These are phyloP conservation scores for Microdochium paspali DNA, from an alignment of 2,329 filamentous ascomycete genomes.

Conservation along the genomic window DNA sequence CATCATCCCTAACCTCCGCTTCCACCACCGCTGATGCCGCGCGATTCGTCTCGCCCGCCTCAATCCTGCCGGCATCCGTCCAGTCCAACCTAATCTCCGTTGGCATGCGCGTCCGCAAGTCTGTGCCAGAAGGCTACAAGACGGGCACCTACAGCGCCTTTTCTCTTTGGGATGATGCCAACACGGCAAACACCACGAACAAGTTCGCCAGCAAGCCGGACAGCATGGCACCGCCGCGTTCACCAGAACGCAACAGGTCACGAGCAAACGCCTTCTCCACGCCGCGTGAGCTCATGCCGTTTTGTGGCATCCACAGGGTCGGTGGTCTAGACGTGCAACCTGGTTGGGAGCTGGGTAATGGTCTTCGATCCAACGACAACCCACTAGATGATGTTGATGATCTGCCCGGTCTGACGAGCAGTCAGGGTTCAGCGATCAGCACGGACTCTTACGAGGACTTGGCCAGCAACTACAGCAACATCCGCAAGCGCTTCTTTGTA, in stretches of 20 bases:
- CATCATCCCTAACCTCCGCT: slow-evolving; percentile 13
- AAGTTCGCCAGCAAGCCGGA: slow-evolving; percentile 3
- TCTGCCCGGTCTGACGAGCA: slow-evolving; percentile 41
- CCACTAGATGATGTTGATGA: slow-evolving; percentile 19
- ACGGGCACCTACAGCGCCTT: slow-evolving; percentile 49
- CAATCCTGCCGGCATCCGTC: slow-evolving; percentile 51
- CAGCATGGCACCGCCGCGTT: slow-evolving; percentile 3
- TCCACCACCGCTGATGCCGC: slow-evolving; percentile 3
- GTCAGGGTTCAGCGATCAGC: slow-evolving; percentile 42
- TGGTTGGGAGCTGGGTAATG: slow-evolving; percentile 4
- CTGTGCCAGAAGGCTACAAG: slow-evolving; percentile 89
- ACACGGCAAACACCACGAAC: slow-evolving; percentile 6
- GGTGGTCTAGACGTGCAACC: slow-evolving; percentile 59
- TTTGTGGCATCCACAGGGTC: slow-evolving; percentile 70
- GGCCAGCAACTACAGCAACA: slow-evolving; percentile 7
- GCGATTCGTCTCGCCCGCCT: slow-evolving; percentile 22
- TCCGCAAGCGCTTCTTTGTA: slow-evolving; percentile 38
- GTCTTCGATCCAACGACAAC: slow-evolving; percentile 4
- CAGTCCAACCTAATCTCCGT: slow-evolving; percentile 83
- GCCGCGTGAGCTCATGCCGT: slow-evolving; percentile 61
- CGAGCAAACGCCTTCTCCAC: slow-evolving; percentile 18
- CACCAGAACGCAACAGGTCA: slow-evolving; percentile 1
- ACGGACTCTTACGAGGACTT: slow-evolving; percentile 7
- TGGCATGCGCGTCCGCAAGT: slow-evolving; percentile 91
- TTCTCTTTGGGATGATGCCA: slow-evolving; percentile 37